Evolutionary conservation across 176 grass and related monocot species (phyloP), one percentile per base, ranked within the genome.

Genomic region (Paspalum notatum): DNA sequence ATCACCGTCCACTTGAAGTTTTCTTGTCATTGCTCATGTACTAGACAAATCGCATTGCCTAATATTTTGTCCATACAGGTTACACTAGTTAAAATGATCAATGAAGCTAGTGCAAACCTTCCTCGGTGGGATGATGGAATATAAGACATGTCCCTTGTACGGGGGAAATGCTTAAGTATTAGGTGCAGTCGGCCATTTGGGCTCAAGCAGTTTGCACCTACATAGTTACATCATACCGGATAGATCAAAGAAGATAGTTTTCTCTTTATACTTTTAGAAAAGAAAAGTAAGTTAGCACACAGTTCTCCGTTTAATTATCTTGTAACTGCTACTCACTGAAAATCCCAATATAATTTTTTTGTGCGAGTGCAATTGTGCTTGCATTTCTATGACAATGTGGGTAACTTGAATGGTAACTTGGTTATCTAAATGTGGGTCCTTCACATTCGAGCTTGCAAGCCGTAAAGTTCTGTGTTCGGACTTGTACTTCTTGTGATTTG

Each of bases 71-170:
- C 55, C 8, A 42, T 78, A 76, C 79, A 98, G 95, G 83, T 94
- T 68, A 87, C 87, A 17, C 86, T 94, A 45, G 92, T 98, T 62
- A 89, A 94, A 88, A 91, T 75, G 95, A 80, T 98, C 21, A 98
- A 98, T 53, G 95, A 98, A 75, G 92, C 95, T 42, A 91, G 73
- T 2, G 87, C 87, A 81, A 98, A 92, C 80, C 91, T 98, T 72
- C 95, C 87, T 43, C 79, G 83, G 20, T 98, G 95, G 95, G 92
- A 92, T 75, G 83, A 92, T 41, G 92, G 78, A 56, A 88, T 86
- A 91, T 97, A 79, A 60, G 22, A 75, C 70, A 37, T 88, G 9
- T 10, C 81, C 70, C 38, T 68, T 75, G 7, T 15, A 42, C 44
- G 9, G 56, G 75, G 82, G 38, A 5, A 84, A 78, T 58, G 45